Base-by-base conservation (phyloP, 306 rosid species). In the Carpinus viminea region DNA sequence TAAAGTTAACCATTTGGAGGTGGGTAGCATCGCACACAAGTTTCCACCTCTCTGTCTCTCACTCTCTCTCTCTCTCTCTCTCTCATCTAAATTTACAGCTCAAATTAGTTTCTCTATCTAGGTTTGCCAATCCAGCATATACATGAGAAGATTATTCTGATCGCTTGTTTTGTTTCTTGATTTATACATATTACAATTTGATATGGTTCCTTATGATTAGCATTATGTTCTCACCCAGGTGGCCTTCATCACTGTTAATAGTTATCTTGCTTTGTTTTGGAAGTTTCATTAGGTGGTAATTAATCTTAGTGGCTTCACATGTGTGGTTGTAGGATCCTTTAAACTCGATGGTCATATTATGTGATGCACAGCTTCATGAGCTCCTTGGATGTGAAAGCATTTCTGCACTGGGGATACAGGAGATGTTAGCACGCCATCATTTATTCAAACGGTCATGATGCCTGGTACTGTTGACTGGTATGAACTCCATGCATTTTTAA, bases 311-410 rank as follows among this genome's bases (percentile, higher is more conserved):
- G 24, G 53, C 55, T 55, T 71, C 72, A 59, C 38, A 75, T 65
- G n/a, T 71, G 8, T 31, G 46, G 76, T 28, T 77, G 78, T 70
- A 91, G 96, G 96, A 91, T 80, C 96, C 96, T 78, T 68, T 82
- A 59, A 88, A 89, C 75, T 71, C 93, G 55, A 89, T 90, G 85
- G 91, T 89, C 85, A 89, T 91, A 83, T 59, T 80, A 45, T 91
- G 96, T 68, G 96, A 91, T 85, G 83, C 89, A 62, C 89, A 91
- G 82, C 96, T 91, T 82, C 87, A 69, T 11, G 92, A 88, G 62
- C 88, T 91, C 62, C 92, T 91, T 64, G 96, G 96, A 73, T 89
- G 90, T 41, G 87, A 91, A 80, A 91, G 90, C 86, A 91, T 89
- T 74, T 91, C 96, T 56, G 93, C 92, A 54, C 45, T 86, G 72